Conservation (phyloP, 2,329 filamentous ascomycete genomes). For the Calycina herbarum region DNA sequence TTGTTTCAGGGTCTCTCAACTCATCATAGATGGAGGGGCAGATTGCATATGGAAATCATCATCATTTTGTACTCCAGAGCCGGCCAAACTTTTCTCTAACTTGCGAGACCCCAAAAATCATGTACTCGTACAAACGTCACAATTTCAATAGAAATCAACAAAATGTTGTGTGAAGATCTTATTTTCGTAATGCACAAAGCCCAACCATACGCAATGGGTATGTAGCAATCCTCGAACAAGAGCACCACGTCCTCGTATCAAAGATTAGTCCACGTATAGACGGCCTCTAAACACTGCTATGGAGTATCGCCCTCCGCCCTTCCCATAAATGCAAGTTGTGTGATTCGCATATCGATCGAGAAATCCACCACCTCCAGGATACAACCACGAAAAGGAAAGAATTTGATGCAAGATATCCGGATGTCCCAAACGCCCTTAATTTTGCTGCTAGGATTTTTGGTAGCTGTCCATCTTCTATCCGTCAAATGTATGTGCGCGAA, state of each 20-base stretch:
- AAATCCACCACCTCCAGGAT: conserved; percentile 37
- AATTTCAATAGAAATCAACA: conserved; percentile 5
- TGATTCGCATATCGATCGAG: conserved; percentile 36
- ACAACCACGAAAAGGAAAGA: conserved; percentile 36
- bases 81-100: conserved; percentile 5
- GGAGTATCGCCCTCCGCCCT: conserved; percentile 52
- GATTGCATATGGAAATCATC: conserved; percentile 2
- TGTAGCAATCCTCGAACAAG: conserved; percentile 63
- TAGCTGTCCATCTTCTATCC: conserved; percentile 69
- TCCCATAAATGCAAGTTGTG: conserved; percentile 47
- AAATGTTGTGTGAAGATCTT: conserved; percentile 51
- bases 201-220: conserved; percentile 40
- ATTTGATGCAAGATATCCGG: conserved; percentile 80
- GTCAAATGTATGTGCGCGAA: conserved; percentile 51
- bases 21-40: neutral
- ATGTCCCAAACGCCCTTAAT: conserved; percentile 67
- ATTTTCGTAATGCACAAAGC: conserved; percentile 56
- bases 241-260: conserved; percentile 62
- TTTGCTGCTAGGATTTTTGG: conserved; percentile 55
- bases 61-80: conserved; percentile 6
- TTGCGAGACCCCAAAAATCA: neutral
- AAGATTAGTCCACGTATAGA: conserved; percentile 36
- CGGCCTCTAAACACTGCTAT: conserved; percentile 52
- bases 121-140: conserved; percentile 6
- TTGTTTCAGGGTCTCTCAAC: neutral